Evolutionary conservation across 345 rosid species (phyloP), one percentile per base, ranked within the genome.

Genomic region (Syzygium oleosum): DNA sequence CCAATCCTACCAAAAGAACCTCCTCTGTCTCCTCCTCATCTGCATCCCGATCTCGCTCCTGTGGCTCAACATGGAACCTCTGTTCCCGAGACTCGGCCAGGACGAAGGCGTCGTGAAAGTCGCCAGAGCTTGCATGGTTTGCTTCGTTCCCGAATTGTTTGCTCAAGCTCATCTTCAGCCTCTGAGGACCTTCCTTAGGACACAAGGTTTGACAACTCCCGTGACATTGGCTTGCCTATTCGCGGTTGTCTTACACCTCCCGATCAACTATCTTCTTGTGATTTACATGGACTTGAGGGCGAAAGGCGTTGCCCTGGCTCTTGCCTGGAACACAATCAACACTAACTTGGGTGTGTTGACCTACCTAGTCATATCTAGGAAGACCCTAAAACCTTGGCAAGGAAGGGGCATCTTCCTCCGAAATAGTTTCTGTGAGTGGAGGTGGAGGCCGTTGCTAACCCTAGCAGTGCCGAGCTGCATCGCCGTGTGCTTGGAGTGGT

Each of bases 401-500:
- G 86, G 88, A 77, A 51, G 53, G 77, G 16, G 46, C 12, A 27
- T 52, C 52, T 61, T 51, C 54, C 52, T 52, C 61, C 73, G 17
- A 53, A 54, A 84, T 34, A 34, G 38, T 19, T 17, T 84, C 59
- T 27, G 38, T 0, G 84, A 86, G 83, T 25, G 84, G 84, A 51
- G 51, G 49, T 90, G 91, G 92, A 43, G 51, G 85, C 65, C 86
- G 4, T 85, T 92, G 85, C 79, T 91, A 58, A 49, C 88, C 4
- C 84, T 89, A 15, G 89, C 89, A 73, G 83, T 89, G 46, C 91
- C 90, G n/a, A 90, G 91, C 84, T 88, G 85, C 27, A 27, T 84
- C 11, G 87, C 91, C 14, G 84, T 90, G 49, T 92, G 93, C 85
- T 88, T 88, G 88, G 93, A 92, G 43, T 92, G 92, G 92, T 91